Base-by-base conservation (phyloP, 371 early-diverging fungal genomes). In the Entomophthora muscae region DNA sequence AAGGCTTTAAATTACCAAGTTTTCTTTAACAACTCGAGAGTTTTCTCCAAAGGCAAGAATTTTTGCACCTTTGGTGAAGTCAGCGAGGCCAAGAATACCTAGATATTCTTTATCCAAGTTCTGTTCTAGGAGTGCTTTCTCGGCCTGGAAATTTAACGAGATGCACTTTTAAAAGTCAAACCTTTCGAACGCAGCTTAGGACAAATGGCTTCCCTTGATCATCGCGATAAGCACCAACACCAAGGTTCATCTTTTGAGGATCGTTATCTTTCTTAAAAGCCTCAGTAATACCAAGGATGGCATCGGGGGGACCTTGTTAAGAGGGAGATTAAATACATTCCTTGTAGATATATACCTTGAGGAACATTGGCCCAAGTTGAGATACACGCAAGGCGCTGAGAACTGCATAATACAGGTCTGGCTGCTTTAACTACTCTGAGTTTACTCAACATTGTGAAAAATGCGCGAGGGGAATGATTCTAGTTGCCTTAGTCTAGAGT, bases 141-240 rank as follows among this genome's bases (percentile, higher is more conserved):
- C 97, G 61, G 95, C 97, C 87, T 88, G 26, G 29, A 53, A 26
- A 17, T n/a, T n/a, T n/a, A n/a, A n/a, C n/a, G n/a, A n/a, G n/a
- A n/a, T n/a, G n/a, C n/a, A n/a, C n/a, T n/a, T n/a, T n/a, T 52
- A 12, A 29, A 30, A 28, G 42, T 60, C 57, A 7, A 13, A 54
- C 88, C 84, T 91, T 90, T 67, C 84, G 78, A 64, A 95, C 95
- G 60, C 84, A 83, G 70, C 68, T 73, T 69, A 97, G 80, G 52
- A 97, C 95, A 68, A 81, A 93, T 58, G 96, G 96, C 77, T 91
- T 89, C 66, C 91, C 91, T 60, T 76, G 77, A 75, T 97, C 95
- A 70, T 93, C 91, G 71, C 97, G 87, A 78, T 95, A 98, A 33
- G 97, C 98, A 71, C 98, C 98, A 28, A 95, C 96, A 69, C 98